Evolutionary conservation across 2,329 filamentous ascomycete genomes (phyloP), one percentile per base, ranked within the genome.

Genomic region (Pezizomycotina sp.): DNA sequence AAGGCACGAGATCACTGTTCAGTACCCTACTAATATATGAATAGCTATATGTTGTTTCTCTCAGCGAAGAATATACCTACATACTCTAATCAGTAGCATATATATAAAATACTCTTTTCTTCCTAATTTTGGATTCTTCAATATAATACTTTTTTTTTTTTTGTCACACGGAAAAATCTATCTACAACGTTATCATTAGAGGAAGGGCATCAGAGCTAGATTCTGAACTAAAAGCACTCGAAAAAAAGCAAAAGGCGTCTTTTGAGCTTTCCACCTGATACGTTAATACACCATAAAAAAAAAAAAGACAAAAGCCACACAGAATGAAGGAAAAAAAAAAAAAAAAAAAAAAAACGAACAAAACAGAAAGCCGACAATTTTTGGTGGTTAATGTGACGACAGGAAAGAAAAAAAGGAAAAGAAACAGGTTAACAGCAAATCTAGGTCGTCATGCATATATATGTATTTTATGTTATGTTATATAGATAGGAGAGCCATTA

Each of bases 21-120:
- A n/a, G n/a, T n/a, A n/a, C n/a, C n/a, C n/a, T n/a, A n/a, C n/a
- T n/a, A n/a, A n/a, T n/a, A n/a, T n/a, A 24, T 8, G 22, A n/a
- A n/a, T 8, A n/a, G 8, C n/a, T 8, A 24, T 24, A n/a, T 24
- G 8, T 24, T 24, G 8, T 24, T 29, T 6, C 19, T 15, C 9
- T n/a, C 8, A 30, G n/a, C 27, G 13, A 20, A 14, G 20, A 31
- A 36, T 29, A 6, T 18, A 36, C 8, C 18, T 19, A 30, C 8
- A 31, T 8, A n/a, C 18, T 19, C 19, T 29, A 15, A 31, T 19
- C 15, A 20, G 21, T 29, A 36, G 25, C 19, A 36, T 29, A 12
- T 16, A 8, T 7, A 15, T 18, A 21, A 18, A 9, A 36, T n/a
- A 25, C 24, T n/a, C n/a, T 13, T 13, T 13, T n/a, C 14, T 26